Base-by-base conservation (phyloP, 208 protist genomes). In the Acanthamoeba culbertsoni region DNA sequence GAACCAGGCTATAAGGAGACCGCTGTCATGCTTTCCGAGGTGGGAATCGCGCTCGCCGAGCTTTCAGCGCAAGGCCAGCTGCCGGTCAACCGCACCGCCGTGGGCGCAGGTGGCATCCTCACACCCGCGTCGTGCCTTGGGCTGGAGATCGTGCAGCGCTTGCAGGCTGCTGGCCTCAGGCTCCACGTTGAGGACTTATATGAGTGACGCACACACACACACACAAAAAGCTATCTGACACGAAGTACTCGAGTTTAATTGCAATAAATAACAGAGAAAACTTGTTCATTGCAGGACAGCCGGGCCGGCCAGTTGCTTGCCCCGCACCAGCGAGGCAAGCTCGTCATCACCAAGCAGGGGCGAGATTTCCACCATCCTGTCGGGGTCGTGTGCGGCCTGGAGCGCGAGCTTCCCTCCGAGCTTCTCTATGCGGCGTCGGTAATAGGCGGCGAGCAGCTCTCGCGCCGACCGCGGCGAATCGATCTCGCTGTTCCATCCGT, bases 1-100 rank as follows among this genome's bases (percentile, higher is more conserved):
- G 94, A 96, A n/a, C 93, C 94, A 14, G 93, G 93, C 59, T 95
- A 95, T 62, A 62, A 26, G 12, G 93, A 95, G 51, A 95, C 93
- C 1, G 88, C 93, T 26, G 71, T 82, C 35, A 95, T 95, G 88
- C 48, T 93, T 8, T 28, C 73, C n/a, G 93, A 95, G 63, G 31
- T 55, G 10, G 93, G 55, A 35, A 35, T 95, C 51, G 40, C 43
- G 23, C 75, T 95, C 28, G 45, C 62, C 45, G 31, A 59, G 20
- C 51, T 84, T 37, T 33, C 40, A 23, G 35, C 71, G 2, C 71
- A 28, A 5, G 40, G 71, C 18, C 20, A 51, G 43, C 71, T 82
- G 71, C 71, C 71, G 18, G 71, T 82, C 20, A 23, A 82, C n/a
- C n/a, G n/a, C n/a, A 5, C 55, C 10, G 82, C 35, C 4, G 43